Conservation (phyloP, 129 eudicot genomes). For the Flaveria robusta region DNA sequence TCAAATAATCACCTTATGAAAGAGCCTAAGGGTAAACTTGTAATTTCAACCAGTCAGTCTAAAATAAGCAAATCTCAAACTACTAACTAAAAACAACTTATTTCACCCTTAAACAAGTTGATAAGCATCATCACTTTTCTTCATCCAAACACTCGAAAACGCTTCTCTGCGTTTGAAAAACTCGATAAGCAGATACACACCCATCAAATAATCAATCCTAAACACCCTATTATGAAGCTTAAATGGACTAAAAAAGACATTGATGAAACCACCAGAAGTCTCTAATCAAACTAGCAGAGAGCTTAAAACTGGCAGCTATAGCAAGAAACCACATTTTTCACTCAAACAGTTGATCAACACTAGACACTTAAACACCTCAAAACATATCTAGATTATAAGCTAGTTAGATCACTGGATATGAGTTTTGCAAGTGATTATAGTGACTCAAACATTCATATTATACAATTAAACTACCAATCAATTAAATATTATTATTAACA, state of each 20-base stretch:
- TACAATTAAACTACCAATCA: too few species aligned
- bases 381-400: too few species aligned
- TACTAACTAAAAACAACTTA: not conserved
- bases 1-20: not conserved
- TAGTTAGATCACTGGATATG: too few species aligned
- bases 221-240: not conserved
- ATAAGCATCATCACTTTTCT: not conserved
- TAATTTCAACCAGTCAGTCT: not conserved
- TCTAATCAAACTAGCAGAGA: not conserved
- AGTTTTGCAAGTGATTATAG: too few species aligned
- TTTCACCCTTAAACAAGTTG: not conserved
- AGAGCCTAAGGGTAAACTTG: not conserved
- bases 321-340: not conserved
- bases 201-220: not conserved
- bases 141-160: not conserved
- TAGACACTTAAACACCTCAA: too few species aligned
- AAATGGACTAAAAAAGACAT: not conserved
- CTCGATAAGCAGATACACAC: not conserved
- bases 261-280: not conserved
- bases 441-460: too few species aligned
- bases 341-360: not conserved
- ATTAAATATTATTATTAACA: not conserved
- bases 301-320: not conserved
- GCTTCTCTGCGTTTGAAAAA: not conserved
- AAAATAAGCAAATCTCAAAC: slow-evolving; percentile 1